Evolutionary conservation across 2,329 filamentous ascomycete species (phyloP).

Genomic region (Aureobasidium mangrovei): DNA sequence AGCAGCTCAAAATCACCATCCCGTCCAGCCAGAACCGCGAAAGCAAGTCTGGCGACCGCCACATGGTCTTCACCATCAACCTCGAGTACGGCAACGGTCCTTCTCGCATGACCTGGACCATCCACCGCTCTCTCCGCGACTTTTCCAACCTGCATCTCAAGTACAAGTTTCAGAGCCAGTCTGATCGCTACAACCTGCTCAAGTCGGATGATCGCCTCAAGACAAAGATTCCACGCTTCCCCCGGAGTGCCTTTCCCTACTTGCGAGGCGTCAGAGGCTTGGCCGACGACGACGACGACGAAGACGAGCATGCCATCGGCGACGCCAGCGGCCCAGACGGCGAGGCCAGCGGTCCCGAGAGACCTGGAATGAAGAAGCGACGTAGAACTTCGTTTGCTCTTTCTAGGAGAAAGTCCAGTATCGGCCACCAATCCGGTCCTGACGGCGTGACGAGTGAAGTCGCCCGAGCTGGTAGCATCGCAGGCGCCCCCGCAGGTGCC

Average conservation of each 20-base stretch:
- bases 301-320: conserved; percentile 48
- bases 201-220: conserved; percentile 55
- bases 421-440: conserved; percentile 18
- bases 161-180: conserved; percentile 79
- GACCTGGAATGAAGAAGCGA: conserved; percentile 39
- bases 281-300: conserved; percentile 61
- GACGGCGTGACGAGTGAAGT: conserved; percentile 6
- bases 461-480: conserved; percentile 31
- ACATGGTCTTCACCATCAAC: conserved; percentile 83
- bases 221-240: conserved; percentile 82
- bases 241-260: conserved; percentile 81
- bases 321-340: conserved; percentile 52
- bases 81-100: conserved; percentile 93
- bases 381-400: conserved; percentile 49
- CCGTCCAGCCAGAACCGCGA: conserved; percentile 67
- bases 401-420: conserved; percentile 52
- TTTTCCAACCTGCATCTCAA: conserved; percentile 89
- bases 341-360: conserved; percentile 60
- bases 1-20: conserved; percentile 85
- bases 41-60: conserved; percentile 51
- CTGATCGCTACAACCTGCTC: conserved; percentile 71
- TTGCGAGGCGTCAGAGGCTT: conserved; percentile 58
- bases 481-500: conserved; percentile 30
- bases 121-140: conserved; percentile 77
- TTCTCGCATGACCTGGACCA: conserved; percentile 93